Evolutionary conservation across 129 eudicot species (phyloP), one percentile per base, ranked within the genome.

Genomic region (Solidago caesia): DNA sequence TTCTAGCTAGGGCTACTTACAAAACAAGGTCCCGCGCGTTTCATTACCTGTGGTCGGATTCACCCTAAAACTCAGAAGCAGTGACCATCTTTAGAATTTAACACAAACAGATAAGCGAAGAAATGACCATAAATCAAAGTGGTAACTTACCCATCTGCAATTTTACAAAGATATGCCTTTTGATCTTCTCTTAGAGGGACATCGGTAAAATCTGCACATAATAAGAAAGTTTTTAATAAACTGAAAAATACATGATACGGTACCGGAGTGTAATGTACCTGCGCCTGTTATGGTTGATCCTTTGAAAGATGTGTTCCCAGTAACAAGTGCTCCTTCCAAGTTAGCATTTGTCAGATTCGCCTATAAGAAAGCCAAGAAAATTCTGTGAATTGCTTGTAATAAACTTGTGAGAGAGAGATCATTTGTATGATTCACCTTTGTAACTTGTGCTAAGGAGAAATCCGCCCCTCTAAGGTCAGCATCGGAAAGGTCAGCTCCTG

Each of bases 401-500:
- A 53, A 64, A 15, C 49, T 52, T 51, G 45, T 53, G 71, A 68
- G 49, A 44, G 7, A 39, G 33, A 7, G 16, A 41, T 41, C 5
- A 6, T 8, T 41, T 60, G 8, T 5, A 74, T 25, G 4, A 48
- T 66, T 70, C 41, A 91, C 99, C 93, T 94, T 94, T 60, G 91
- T 82, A 33, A 91, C 96, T 76, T 88, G 91, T 12, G 99, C 99
- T 81, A 94, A 81, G 11, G 99, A 94, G 81, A 94, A 94, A 74
- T 94, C 99, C 26, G 96, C 97, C 5, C 97, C 93, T 87, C 99
- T 91, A 26, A 94, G 96, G 91, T 94, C 99, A 56, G 97, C 84
- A 85, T 91, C 91, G 9, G 99, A 88, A 49, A 94, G 97, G 84
- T 94, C 99, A 65, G 99, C 99, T 70, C 98, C 98, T 93, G 89